Percentiles rank a stretch among this genome's conserved stretches.
phyloP scores from a whole-genome alignment of 768 basidiomycete genomes.

The Infundibulicybe gibba region DNA sequence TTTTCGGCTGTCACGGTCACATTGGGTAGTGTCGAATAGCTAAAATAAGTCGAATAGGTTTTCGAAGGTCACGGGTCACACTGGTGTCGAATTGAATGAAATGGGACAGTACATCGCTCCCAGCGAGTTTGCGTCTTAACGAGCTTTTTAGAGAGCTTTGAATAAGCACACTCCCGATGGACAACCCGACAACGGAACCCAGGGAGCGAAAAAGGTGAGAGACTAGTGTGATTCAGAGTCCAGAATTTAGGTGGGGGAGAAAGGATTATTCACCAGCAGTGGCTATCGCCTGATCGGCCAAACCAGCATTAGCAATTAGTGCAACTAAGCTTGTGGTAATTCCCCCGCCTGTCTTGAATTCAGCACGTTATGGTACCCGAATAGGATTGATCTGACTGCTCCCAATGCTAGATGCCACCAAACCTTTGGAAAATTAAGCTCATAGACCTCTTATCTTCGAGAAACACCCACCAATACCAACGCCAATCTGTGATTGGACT shows the following conservation, averaged over 20 bases:
- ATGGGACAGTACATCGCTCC: slow-evolving; percentile 40
- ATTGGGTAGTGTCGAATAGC: too few relatives aligned
- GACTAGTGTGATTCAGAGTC: slow-evolving; percentile 24
- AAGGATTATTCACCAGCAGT: slow-evolving; percentile 44
- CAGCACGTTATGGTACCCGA: background rate
- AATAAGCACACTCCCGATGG: slow-evolving; percentile 50
- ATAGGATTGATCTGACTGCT: slow-evolving; percentile 26
- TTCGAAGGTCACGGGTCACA: too few relatives aligned
- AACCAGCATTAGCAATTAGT: slow-evolving; percentile 60
- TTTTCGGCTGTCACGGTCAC: too few relatives aligned
- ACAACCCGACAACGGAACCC: slow-evolving; percentile 55
- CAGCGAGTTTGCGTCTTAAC: slow-evolving; percentile 38
- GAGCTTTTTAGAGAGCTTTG: slow-evolving; percentile 45
- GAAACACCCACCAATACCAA: slow-evolving; percentile 36
- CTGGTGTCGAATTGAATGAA: too few relatives aligned
- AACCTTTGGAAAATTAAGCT: slow-evolving; percentile 16
- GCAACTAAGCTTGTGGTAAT: slow-evolving; percentile 57
- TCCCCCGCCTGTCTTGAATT: slow-evolving; percentile 34
- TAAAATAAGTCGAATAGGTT: too few relatives aligned
- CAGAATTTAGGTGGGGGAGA: background rate
- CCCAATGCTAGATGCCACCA: slow-evolving; percentile 31
- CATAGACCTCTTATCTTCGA: background rate
- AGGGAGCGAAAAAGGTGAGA: slow-evolving; percentile 67
- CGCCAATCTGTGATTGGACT: slow-evolving; percentile 28
- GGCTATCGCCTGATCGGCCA: slow-evolving; percentile 59